Percentiles rank a stretch among this genome's conserved stretches.
phyloP scores from a whole-genome alignment of 352 stramenopile genomes.

The Globisporangium apiculatum region DNA sequence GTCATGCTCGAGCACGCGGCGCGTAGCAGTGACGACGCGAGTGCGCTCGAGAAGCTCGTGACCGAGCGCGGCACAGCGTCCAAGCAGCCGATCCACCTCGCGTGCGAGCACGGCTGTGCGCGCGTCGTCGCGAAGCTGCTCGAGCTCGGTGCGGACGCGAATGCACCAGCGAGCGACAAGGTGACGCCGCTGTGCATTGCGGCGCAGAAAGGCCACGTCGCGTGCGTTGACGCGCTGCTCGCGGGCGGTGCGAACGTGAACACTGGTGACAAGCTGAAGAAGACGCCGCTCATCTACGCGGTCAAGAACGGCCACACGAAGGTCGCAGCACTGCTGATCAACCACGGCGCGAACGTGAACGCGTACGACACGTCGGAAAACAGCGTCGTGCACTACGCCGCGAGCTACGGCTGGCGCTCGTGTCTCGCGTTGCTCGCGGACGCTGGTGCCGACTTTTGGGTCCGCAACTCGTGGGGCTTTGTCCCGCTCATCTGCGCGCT shows the following conservation, averaged over 20 bases:
- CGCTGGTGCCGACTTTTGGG: conserved; percentile 56
- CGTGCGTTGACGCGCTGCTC: conserved; percentile 46
- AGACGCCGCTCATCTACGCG: conserved; percentile 67
- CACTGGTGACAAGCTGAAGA: conserved; percentile 65
- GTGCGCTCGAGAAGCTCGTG: conserved; percentile 29
- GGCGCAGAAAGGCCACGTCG: conserved; percentile 44
- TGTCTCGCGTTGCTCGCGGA: conserved; percentile 50
- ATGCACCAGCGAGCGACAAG: conserved; percentile 43
- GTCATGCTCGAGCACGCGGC: conserved; percentile 52
- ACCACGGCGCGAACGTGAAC: conserved; percentile 66
- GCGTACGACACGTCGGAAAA: conserved; percentile 73
- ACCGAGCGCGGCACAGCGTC: conserved; percentile 38
- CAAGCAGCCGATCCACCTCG: conserved; percentile 60
- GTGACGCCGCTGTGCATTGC: conserved; percentile 51
- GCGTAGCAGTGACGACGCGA: conserved; percentile 17
- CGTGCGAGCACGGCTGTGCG: conserved; percentile 30
- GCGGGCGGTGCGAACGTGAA: conserved; percentile 51
- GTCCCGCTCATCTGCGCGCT: conserved; percentile 62
- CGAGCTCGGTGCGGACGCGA: conserved; percentile 41
- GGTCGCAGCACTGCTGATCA: conserved; percentile 51
- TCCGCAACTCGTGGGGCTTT: conserved; percentile 69
- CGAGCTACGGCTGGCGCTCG: conserved; percentile 69
- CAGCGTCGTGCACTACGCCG: conserved; percentile 67
- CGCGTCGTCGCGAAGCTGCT: conserved; percentile 44
- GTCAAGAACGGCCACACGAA: conserved; percentile 68